A percentile compares a stretch with the other conserved stretches of the same genome.
phyloP scores from a whole-genome alignment of 1,284 basidiomycete species.

The Exsudoporus floridanus region DNA sequence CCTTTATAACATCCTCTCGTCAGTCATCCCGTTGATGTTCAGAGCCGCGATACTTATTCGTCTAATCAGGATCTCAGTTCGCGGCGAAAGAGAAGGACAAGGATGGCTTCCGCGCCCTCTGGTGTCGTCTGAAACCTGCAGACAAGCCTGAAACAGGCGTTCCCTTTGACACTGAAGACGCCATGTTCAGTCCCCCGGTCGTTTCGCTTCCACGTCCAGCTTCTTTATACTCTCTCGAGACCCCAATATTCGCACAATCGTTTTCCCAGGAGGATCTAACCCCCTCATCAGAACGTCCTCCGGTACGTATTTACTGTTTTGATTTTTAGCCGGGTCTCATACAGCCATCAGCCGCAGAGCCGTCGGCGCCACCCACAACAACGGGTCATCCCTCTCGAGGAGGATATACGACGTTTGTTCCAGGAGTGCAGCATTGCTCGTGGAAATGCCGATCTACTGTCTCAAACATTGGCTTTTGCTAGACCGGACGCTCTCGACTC shows the following conservation, averaged over 20 bases:
- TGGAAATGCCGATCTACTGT: constrained; percentile 67
- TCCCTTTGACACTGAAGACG: constrained; percentile 71
- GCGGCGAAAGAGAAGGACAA: constrained; percentile 41
- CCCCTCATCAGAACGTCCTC: constrained; percentile 18
- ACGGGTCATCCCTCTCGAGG: constrained; percentile 68
- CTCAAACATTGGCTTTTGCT: constrained; percentile 62
- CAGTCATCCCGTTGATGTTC: constrained; percentile 18
- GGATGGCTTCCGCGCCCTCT: constrained; percentile 60
- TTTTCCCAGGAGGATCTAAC: constrained; percentile 26
- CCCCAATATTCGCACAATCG: constrained; percentile 28
- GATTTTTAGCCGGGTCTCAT: background rate
- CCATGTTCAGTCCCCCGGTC: constrained; percentile 70
- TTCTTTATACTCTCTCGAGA: constrained; percentile 33
- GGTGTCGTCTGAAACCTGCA: constrained; percentile 64
- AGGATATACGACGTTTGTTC: constrained; percentile 74
- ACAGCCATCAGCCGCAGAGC: constrained; percentile 8
- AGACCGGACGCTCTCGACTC: constrained; percentile 62
- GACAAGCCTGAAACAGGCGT: constrained; percentile 75
- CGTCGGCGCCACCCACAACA: constrained; percentile 28
- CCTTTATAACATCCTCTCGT: constrained; percentile 58
- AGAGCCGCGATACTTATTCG: background rate
- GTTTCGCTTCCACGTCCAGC: constrained; percentile 25
- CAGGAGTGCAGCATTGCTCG: constrained; percentile 77
- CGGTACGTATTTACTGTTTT: constrained; percentile 14
- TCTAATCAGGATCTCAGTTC: constrained; percentile 28